These are phyloP conservation scores for Diversispora epigaea DNA, from an alignment of 192 early-diverging fungal genomes.

Conservation along the genomic window DNA sequence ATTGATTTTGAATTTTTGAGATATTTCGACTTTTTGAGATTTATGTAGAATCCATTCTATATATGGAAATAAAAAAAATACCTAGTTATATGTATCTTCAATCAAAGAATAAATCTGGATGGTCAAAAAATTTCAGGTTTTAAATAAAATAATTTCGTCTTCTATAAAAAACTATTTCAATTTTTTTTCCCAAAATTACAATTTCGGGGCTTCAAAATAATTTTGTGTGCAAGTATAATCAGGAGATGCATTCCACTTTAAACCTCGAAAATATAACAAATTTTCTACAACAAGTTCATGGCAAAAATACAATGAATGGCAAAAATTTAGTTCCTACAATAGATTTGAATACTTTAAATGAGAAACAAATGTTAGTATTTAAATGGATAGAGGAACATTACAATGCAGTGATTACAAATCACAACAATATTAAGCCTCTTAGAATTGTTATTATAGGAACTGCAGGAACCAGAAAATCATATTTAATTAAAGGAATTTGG, in stretches of 20 bases:
- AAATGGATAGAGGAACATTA: not conserved
- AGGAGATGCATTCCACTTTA: not conserved
- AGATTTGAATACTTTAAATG: not conserved
- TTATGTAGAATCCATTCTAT: no score
- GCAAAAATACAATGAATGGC: not conserved
- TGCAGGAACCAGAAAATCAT: not conserved
- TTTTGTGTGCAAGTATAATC: not conserved
- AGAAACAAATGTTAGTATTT: not conserved
- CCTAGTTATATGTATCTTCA: no score
- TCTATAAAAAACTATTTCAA: no score
- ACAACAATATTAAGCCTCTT: not conserved
- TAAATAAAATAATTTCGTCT: no score
- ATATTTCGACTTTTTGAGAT: no score
- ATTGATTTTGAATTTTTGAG: no score
- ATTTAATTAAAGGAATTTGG: not conserved
- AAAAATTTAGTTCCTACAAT: not conserved
- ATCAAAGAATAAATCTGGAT: no score
- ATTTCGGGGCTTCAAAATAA: no score
- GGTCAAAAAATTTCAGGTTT: no score
- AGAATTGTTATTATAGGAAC: constrained; percentile 1
- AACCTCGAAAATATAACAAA: not conserved
- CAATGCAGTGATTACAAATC: not conserved
- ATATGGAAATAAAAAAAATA: no score
- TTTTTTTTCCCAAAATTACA: not conserved
- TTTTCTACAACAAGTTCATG: not conserved